Conservation (phyloP, 371 early-diverging fungal genomes). For the Entomophthora muscae region DNA sequence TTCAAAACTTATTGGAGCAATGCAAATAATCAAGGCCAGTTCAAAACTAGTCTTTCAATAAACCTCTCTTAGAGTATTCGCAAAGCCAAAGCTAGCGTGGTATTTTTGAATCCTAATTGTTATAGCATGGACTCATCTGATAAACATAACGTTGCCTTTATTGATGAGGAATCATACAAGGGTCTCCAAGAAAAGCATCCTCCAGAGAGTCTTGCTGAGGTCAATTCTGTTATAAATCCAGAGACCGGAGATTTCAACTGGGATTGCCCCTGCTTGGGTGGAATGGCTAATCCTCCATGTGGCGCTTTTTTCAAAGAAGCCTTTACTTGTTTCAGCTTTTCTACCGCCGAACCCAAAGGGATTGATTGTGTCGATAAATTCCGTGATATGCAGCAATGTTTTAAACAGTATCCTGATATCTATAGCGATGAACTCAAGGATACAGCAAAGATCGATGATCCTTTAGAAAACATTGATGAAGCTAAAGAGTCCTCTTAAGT, state of each 20-base stretch:
- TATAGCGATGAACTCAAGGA: slow-evolving; percentile 27
- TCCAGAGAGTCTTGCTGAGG: slow-evolving; percentile 7
- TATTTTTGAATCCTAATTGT: too few species aligned
- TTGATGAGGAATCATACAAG: neutral
- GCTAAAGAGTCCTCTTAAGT: too few species aligned
- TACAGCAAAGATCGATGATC: slow-evolving; percentile 28
- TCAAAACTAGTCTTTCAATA: too few species aligned
- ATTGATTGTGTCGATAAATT: slow-evolving; percentile 70
- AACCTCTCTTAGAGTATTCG: too few species aligned
- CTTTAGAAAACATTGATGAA: neutral
- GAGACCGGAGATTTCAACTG: slow-evolving; percentile 95
- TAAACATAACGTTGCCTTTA: slow-evolving; percentile 1
- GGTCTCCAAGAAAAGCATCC: slow-evolving; percentile 3
- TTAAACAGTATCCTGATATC: slow-evolving; percentile 56
- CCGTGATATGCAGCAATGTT: slow-evolving; percentile 73
- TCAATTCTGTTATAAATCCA: slow-evolving; percentile 27
- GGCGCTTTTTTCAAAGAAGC: slow-evolving; percentile 91
- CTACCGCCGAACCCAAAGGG: slow-evolving; percentile 60
- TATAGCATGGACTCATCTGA: neutral
- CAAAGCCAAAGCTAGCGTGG: too few species aligned
- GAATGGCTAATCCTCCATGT: slow-evolving; percentile 92
- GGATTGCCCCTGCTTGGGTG: slow-evolving; percentile 95
- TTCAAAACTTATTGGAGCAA: too few species aligned
- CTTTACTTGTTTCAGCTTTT: slow-evolving; percentile 91
- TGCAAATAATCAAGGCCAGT: too few species aligned